Base-by-base conservation (phyloP, 2,329 filamentous ascomycete species). In the Clonostachys solani region DNA sequence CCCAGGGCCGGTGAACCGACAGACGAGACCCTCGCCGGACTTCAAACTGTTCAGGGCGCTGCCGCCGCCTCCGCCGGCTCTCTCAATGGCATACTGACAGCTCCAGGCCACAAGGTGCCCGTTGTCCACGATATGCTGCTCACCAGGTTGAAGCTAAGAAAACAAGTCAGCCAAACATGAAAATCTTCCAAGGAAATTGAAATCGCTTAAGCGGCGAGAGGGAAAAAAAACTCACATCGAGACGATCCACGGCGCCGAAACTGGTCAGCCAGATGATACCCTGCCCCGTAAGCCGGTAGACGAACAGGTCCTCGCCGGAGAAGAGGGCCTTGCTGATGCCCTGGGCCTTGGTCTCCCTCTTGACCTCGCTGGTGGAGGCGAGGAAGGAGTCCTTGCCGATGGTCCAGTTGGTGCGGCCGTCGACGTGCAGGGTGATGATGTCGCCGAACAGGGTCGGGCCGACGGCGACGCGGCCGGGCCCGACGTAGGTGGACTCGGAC, bases 1-100 rank as follows among this genome's bases (percentile, higher is more conserved):
- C 1, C 94, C 94, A 0, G 94, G 94, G 0, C 88, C 92, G 0
- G 86, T 90, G 55, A 97, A 97, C 62, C 91, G 95, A 74, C 94
- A 99, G 5, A 96, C 92, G 35, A 97, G 72, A 0, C 94, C 94
- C 67, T 99, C 94, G 0, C 80, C 87, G 0, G 89, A 85, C 23
- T 29, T 29, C 23, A 29, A 29, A 5, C 23, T 29, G 23, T 29
- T 29, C 23, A 29, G 9, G 23, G 23, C 23, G 23, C 23, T 29
- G 9, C 23, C 23, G 8, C 23, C 23, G 8, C 23, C 23, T 2
- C 23, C 23, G 10, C 23, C 53, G n/a, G 54, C 54, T 44, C 52
- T 54, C 42, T 56, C 54, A 18, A 55, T 54, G 36, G 42, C 54
- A 45, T 56, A 55, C 33, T 55, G 50, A 46, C 51, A 55, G 49